A percentile compares a stretch with the other conserved stretches of the same genome.
These are phyloP conservation scores for Podospora pseudocomata DNA, from an alignment of 495 filamentous ascomycete genomes.

Conservation along the genomic window DNA sequence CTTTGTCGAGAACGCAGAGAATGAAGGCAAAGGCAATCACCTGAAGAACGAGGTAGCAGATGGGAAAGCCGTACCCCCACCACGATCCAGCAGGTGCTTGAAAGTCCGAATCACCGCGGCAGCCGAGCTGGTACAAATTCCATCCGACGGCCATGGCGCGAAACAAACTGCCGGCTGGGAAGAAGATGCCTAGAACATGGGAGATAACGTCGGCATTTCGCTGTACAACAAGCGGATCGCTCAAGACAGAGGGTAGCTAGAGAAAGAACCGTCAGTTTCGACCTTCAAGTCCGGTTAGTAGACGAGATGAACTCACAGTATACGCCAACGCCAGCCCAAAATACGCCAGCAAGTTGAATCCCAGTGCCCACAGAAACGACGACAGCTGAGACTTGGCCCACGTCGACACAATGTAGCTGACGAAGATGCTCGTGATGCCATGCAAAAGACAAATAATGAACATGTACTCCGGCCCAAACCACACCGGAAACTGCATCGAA, in stretches of 20 bases:
- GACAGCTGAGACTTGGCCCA: conserved; percentile 40
- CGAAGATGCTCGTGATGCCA: conserved; percentile 61
- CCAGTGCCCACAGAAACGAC: conserved; percentile 54
- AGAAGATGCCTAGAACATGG: conserved; percentile 58
- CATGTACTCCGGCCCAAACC: conserved; percentile 66
- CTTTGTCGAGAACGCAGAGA: conserved; percentile 68
- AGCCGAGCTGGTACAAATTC: conserved; percentile 68
- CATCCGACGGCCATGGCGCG: conserved; percentile 65
- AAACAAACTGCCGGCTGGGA: conserved; percentile 64
- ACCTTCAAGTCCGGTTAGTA: not conserved
- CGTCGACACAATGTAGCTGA: conserved; percentile 66
- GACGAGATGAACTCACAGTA: conserved; percentile 4
- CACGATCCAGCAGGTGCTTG: conserved; percentile 60
- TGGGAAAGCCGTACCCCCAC: conserved; percentile 68
- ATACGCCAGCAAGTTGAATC: conserved; percentile 51
- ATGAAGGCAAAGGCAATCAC: conserved; percentile 58
- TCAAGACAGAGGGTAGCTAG: conserved; percentile 66
- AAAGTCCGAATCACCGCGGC: conserved; percentile 54
- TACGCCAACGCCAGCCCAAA: conserved; percentile 19
- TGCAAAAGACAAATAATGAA: conserved; percentile 72
- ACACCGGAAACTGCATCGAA: conserved; percentile 52
- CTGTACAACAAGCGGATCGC: conserved; percentile 56
- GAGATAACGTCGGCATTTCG: conserved; percentile 54
- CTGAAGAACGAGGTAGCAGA: conserved; percentile 68
- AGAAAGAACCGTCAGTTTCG: not conserved